Evolutionary conservation across 306 rosid species (phyloP).

Genomic region (Sechiopsis laciniata): DNA sequence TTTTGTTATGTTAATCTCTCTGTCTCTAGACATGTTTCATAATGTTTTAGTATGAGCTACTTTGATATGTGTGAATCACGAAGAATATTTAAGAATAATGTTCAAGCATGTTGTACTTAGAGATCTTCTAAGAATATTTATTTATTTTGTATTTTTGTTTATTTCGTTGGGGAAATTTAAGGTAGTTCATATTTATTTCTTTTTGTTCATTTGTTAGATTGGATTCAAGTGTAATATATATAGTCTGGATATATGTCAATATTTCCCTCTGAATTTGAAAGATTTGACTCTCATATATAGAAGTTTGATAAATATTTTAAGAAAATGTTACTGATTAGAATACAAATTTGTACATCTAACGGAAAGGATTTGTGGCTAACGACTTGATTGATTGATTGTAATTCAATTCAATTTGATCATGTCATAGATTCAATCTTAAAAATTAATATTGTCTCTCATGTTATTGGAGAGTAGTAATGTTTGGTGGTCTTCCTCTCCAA

Average conservation of each 20-base stretch:
- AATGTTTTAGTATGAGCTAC: background rate
- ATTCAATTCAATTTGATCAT: too few species aligned
- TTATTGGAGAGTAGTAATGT: too few species aligned
- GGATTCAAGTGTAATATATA: background rate
- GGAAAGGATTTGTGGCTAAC: too few species aligned
- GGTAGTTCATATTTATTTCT: background rate
- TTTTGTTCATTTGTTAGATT: background rate
- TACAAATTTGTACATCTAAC: too few species aligned
- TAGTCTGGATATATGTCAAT: too few species aligned
- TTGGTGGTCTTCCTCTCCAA: too few species aligned
- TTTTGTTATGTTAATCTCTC: background rate
- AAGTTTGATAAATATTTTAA: too few species aligned
- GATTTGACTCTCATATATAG: too few species aligned
- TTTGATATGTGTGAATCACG: background rate
- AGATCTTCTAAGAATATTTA: background rate
- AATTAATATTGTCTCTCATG: too few species aligned
- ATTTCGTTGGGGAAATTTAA: background rate
- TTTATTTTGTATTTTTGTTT: background rate
- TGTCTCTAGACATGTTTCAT: background rate
- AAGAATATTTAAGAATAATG: too few species aligned
- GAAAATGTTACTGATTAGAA: background rate
- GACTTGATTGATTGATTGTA: too few species aligned
- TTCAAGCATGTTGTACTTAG: background rate
- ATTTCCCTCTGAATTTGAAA: background rate
- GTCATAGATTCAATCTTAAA: too few species aligned